Evolutionary conservation across 2,329 filamentous ascomycete species (phyloP), one percentile per base, ranked within the genome.

Genomic region (Xylaria sp.): DNA sequence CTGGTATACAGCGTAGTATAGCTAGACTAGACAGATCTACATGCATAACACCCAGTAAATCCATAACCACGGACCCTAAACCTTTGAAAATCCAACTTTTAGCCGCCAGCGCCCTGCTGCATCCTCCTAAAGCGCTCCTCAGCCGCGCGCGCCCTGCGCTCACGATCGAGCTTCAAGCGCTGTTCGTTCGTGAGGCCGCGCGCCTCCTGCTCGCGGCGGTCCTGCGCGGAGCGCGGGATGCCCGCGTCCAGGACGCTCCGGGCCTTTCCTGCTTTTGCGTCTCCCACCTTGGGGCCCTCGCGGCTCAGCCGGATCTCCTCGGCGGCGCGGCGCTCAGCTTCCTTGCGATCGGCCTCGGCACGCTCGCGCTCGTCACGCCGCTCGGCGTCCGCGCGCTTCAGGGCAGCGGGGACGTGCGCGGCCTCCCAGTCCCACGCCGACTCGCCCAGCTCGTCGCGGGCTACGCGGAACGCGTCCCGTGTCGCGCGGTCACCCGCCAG

Each of bases 381-480:
- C 28, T 93, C 92, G 0, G 89, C 91, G 61, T 97, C 93, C 1
- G 84, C 84, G 73, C 89, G 90, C 2, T 88, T 90, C 56, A 99
- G 82, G 0, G 91, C 83, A 0, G 89, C 75, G 0, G 94, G 93
- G 0, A 99, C 88, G 30, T 87, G 87, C 1, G 93, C 90, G 0
- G 81, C 83, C 3, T 92, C 88, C 96, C 96, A 99, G 72, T 93
- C 82, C 89, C 91, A 97, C 20, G 83, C 86, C 0, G 78, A 78
- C 77, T 97, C 93, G 18, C 94, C 94, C 1, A 97, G 84, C 76
- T 97, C 92, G 36, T 88, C 86, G 7, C 96, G 91, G 4, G 94
- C 93, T 2, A 97, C 89, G 1, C 96, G 91, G 81, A 99, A 99
- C 0, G 94, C 93, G 76, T 98, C 94, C 1, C 95, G 89, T 0